Conservation (phyloP, 2,329 filamentous ascomycete species). For the Nigrograna mackinnonii region DNA sequence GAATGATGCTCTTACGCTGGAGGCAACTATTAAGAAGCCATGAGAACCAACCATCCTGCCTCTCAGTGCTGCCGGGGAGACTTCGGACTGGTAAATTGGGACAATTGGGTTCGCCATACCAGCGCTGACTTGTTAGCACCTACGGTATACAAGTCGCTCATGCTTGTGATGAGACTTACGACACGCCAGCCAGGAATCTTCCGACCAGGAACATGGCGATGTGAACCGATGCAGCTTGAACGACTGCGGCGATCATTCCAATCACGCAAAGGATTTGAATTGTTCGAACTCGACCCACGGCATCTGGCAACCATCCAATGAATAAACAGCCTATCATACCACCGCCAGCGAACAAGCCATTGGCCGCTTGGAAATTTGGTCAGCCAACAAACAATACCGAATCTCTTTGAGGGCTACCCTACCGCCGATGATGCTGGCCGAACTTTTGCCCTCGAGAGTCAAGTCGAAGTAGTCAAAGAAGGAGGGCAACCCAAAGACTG, state of each 20-base stretch:
- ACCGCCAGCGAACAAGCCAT: background rate
- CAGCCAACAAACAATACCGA: no score
- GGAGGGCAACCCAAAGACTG: constrained; percentile 2
- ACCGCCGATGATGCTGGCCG: background rate
- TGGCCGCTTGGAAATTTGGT: background rate
- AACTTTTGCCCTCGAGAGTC: background rate
- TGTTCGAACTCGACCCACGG: background rate
- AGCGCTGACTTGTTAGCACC: constrained; percentile 56
- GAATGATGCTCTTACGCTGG: constrained; percentile 10
- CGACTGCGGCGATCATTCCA: background rate
- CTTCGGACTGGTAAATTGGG: constrained; percentile 53
- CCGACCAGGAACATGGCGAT: constrained; percentile 6
- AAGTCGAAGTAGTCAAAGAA: constrained; percentile 1
- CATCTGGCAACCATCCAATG: background rate
- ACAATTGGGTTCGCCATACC: constrained; percentile 53
- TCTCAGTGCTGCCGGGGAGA: constrained; percentile 53
- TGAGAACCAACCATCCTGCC: constrained; percentile 54
- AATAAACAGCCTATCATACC: background rate
- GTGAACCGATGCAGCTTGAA: constrained; percentile 1
- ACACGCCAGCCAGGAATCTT: constrained; percentile 2
- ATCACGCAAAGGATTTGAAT: background rate
- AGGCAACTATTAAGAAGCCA: constrained; percentile 47
- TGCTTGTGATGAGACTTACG: no score
- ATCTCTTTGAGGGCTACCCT: background rate
- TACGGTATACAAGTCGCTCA: constrained; percentile 16